phyloP scores from a whole-genome alignment of 495 filamentous ascomycete species.

The Jackrogersella multiformis region DNA sequence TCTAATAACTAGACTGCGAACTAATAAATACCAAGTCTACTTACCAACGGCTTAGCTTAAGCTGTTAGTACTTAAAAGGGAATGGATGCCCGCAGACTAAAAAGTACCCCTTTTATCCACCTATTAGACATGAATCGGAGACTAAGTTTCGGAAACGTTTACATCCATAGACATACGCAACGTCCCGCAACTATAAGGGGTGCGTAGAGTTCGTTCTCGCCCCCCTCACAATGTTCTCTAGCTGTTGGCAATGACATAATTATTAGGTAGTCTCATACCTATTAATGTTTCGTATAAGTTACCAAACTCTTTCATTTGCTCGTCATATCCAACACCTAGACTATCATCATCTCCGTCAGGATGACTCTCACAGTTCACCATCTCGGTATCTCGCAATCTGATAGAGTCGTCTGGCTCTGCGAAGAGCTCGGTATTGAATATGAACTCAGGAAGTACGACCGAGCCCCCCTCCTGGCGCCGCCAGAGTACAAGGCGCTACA shows the following conservation, averaged over 20 bases:
- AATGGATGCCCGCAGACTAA: no score
- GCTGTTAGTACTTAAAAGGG: no score
- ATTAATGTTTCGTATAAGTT: neutral
- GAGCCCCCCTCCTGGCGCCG: slow-evolving; percentile 62
- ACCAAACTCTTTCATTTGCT: neutral
- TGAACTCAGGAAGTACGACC: slow-evolving; percentile 59
- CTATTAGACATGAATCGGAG: no score
- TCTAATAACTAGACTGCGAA: no score
- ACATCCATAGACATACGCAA: no score
- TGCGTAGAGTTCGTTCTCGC: neutral
- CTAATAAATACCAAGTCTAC: no score
- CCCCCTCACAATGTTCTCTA: neutral
- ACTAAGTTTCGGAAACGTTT: no score
- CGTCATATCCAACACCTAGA: neutral
- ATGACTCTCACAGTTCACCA: slow-evolving; percentile 66
- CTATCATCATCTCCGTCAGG: neutral
- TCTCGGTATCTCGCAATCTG: slow-evolving; percentile 64
- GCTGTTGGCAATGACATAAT: neutral
- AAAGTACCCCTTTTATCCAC: no score
- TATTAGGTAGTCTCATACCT: neutral
- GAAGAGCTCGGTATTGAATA: slow-evolving; percentile 69
- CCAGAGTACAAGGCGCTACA: slow-evolving; percentile 62
- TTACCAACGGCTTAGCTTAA: no score
- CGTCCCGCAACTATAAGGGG: no score
- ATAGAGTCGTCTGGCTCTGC: slow-evolving; percentile 69